phyloP scores from a whole-genome alignment of 2,329 filamentous ascomycete species.

The Colletotrichum ledebouriae region DNA sequence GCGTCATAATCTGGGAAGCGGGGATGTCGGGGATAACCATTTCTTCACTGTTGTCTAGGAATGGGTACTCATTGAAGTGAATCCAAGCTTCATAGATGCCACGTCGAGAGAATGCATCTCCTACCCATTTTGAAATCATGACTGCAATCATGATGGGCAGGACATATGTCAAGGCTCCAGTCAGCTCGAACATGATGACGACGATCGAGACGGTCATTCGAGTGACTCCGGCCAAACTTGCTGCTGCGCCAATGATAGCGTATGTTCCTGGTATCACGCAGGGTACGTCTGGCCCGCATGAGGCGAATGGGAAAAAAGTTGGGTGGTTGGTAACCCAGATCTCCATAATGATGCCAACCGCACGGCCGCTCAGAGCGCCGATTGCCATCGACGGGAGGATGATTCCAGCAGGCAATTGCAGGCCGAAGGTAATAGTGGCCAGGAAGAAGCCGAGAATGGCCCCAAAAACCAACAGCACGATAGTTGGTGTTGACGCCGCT shows the following conservation, averaged over 20 bases:
- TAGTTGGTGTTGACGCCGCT: constrained; percentile 83
- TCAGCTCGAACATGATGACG: constrained; percentile 99
- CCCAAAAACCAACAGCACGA: constrained; percentile 85
- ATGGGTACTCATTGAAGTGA: constrained; percentile 94
- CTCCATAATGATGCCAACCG: constrained; percentile 89
- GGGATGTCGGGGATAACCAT: constrained; percentile 82
- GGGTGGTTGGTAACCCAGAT: constrained; percentile 87
- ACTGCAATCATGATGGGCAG: constrained; percentile 99
- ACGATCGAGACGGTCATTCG: constrained; percentile 98
- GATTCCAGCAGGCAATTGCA: constrained; percentile 95
- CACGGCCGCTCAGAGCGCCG: constrained; percentile 89
- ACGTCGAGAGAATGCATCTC: constrained; percentile 90
- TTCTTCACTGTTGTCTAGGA: constrained; percentile 92
- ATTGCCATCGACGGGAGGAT: constrained; percentile 97
- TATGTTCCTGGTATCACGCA: constrained; percentile 97
- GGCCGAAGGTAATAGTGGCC: constrained; percentile 88
- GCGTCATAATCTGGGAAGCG: constrained; percentile 91
- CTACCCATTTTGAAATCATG: constrained; percentile 98
- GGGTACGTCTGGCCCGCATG: constrained; percentile 86
- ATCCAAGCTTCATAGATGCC: constrained; percentile 99
- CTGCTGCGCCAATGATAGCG: constrained; percentile 94
- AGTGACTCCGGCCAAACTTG: constrained; percentile 92
- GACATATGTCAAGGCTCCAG: constrained; percentile 94
- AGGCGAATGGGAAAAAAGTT: constrained; percentile 79
- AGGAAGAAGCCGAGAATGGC: constrained; percentile 87